Percentiles rank a stretch among this genome's conserved stretches.
phyloP scores from a whole-genome alignment of 495 filamentous ascomycete genomes.

The Hypoxylon lenormandii region DNA sequence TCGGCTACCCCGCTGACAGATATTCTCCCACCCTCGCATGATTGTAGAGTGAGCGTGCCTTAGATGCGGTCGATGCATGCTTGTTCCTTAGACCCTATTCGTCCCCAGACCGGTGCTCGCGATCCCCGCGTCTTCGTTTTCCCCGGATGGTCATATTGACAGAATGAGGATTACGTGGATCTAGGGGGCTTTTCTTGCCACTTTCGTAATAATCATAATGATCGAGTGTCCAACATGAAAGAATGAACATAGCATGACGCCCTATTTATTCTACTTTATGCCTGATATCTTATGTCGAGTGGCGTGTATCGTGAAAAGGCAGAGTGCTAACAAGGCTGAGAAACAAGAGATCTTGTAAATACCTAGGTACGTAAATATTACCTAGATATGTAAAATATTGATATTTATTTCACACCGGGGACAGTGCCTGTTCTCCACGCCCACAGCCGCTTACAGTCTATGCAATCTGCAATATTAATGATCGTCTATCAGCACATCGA shows the following conservation, averaged over 20 bases:
- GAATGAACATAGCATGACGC: too few species aligned
- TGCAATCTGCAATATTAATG: slow-evolving; percentile 4
- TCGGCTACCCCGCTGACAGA: slow-evolving; percentile 17
- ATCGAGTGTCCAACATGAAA: not conserved
- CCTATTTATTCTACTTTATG: not conserved
- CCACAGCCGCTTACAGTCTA: slow-evolving; percentile 3
- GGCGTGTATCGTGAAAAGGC: not conserved
- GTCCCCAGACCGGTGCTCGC: not conserved
- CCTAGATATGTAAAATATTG: too few species aligned
- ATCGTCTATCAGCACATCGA: not conserved
- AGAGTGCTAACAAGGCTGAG: too few species aligned
- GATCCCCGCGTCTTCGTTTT: slow-evolving; percentile 3
- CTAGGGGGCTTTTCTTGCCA: slow-evolving; percentile 11
- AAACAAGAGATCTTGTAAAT: too few species aligned
- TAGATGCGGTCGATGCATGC: slow-evolving; percentile 11
- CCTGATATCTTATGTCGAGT: not conserved
- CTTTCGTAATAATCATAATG: slow-evolving; percentile 1
- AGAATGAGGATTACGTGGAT: slow-evolving; percentile 22
- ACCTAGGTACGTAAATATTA: too few species aligned
- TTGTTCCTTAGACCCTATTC: slow-evolving; percentile 1
- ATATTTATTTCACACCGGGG: not conserved
- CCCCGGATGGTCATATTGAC: slow-evolving; percentile 11
- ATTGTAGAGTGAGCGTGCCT: slow-evolving; percentile 29
- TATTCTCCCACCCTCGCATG: slow-evolving; percentile 15
- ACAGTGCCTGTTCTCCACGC: slow-evolving; percentile 15